These are phyloP conservation scores for Eutrema japonicum DNA, from an alignment of 345 rosid species.

Conservation along the genomic window DNA sequence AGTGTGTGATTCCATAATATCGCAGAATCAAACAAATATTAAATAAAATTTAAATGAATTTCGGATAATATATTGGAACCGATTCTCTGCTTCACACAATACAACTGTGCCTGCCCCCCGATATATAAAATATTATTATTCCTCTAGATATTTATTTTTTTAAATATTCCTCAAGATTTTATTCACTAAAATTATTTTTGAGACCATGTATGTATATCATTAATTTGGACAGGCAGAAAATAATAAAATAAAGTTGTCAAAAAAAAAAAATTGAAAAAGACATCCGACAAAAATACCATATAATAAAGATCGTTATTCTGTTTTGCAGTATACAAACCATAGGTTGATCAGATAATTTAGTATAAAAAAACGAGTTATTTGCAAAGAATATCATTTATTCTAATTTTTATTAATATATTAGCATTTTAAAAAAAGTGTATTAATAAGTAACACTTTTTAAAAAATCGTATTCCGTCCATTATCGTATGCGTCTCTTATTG, in stretches of 20 bases:
- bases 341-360: too few relatives aligned
- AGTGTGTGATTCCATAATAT: conserved; percentile 45
- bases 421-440: too few relatives aligned
- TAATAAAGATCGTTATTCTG: too few relatives aligned
- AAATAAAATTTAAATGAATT: background rate
- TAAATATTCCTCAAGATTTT: conserved; percentile 31
- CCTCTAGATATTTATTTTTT: background rate
- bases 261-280: too few relatives aligned
- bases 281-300: too few relatives aligned
- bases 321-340: too few relatives aligned
- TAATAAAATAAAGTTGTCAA: background rate
- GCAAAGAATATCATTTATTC: too few relatives aligned
- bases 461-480: too few relatives aligned
- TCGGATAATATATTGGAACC: conserved; percentile 44
- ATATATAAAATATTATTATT: conserved; percentile 20
- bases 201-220: background rate
- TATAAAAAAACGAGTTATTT: too few relatives aligned
- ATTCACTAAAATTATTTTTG: conserved; percentile 26
- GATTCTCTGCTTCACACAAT: conserved; percentile 48
- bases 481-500: too few relatives aligned
- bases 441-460: too few relatives aligned
- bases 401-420: too few relatives aligned
- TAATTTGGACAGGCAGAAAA: background rate
- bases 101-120: conserved; percentile 37
- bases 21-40: conserved; percentile 43